These are phyloP conservation scores for Ophiocordyceps unilateralis DNA, from an alignment of 2,329 filamentous ascomycete species.

Conservation along the genomic window DNA sequence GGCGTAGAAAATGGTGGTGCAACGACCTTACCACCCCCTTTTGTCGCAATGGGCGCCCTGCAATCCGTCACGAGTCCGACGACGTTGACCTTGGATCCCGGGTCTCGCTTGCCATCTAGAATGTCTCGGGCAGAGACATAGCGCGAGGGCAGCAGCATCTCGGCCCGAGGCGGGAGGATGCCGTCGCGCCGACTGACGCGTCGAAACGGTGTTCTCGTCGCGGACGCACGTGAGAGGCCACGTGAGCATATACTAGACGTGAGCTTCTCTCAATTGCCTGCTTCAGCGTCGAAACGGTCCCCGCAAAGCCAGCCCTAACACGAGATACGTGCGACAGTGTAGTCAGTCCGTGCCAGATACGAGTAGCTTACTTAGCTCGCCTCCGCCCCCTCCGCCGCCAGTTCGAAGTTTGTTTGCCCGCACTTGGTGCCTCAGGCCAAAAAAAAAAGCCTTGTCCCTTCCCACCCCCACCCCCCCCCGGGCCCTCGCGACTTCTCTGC, in stretches of 20 bases:
- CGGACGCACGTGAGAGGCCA: constrained; percentile 10
- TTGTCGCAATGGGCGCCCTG: constrained; percentile 32
- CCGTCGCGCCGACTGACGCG: background rate
- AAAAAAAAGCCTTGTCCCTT: background rate
- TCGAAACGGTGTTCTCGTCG: constrained; percentile 1
- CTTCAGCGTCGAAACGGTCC: too few relatives aligned
- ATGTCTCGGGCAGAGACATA: constrained; percentile 21
- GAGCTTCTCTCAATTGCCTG: background rate
- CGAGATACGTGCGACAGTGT: background rate
- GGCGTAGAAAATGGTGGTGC: background rate
- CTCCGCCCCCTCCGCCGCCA: background rate
- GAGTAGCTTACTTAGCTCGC: background rate
- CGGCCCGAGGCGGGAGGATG: background rate
- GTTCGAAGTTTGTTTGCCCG: background rate
- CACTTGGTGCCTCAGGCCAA: constrained; percentile 5
- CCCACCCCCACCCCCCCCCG: constrained; percentile 1
- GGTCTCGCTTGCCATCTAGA: constrained; percentile 18
- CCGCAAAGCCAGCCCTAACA: background rate
- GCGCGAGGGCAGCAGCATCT: constrained; percentile 5
- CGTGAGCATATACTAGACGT: constrained; percentile 6
- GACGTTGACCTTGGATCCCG: constrained; percentile 30
- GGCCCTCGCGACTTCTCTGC: constrained; percentile 5
- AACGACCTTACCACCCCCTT: constrained; percentile 26
- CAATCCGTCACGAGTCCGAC: constrained; percentile 57
- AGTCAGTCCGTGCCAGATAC: background rate